Evolutionary conservation across 2,329 filamentous ascomycete species (phyloP).

Genomic region (Kalaharituber pfeilii): DNA sequence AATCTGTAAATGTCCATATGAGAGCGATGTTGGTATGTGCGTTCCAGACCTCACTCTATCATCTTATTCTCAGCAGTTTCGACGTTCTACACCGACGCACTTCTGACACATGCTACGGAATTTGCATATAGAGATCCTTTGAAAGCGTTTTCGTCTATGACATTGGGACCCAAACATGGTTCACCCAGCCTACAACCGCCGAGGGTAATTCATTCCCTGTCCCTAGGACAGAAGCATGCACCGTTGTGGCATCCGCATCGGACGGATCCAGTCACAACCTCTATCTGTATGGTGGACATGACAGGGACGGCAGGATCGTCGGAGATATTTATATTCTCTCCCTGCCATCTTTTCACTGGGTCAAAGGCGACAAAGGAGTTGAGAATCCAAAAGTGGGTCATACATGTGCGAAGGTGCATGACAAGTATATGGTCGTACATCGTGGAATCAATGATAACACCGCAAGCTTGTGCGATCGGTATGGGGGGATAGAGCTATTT

Average conservation of each 20-base stretch:
- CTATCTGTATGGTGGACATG: conserved; percentile 58
- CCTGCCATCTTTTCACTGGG: conserved; percentile 67
- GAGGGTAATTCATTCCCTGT: conserved; percentile 34
- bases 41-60: no score
- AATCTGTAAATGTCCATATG: no score
- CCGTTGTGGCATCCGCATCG: conserved; percentile 53
- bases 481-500: neutral
- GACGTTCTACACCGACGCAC: no score
- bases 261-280: conserved; percentile 61
- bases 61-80: no score
- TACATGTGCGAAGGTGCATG: neutral
- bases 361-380: conserved; percentile 23
- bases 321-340: conserved; percentile 66
- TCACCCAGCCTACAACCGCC: conserved; percentile 45
- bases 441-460: neutral
- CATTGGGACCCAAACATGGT: conserved; percentile 49
- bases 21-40: no score
- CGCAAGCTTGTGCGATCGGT: neutral
- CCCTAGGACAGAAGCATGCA: conserved; percentile 46
- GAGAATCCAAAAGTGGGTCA: neutral
- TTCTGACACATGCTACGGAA: no score
- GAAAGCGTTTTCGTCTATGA: conserved; percentile 59
- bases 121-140: neutral
- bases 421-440: neutral
- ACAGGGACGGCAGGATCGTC: conserved; percentile 39